A percentile compares a stretch with the other conserved stretches of the same genome.
Conservation (phyloP, 345 rosid species). For the Hypericum perforatum region DNA sequence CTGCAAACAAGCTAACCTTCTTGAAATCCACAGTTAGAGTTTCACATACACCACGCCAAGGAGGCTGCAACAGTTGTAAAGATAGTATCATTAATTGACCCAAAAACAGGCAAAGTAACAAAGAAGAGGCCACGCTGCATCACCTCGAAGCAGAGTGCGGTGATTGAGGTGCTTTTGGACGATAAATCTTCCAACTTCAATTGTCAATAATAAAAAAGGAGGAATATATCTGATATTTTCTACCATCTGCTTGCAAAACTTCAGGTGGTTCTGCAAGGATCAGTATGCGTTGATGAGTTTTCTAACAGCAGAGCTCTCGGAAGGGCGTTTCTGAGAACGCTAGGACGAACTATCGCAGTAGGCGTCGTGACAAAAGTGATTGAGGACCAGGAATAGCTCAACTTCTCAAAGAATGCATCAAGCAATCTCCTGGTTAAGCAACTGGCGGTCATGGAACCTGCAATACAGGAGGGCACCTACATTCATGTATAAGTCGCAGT, state of each 20-base stretch:
- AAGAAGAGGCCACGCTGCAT: conserved; percentile 82
- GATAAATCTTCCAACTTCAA: neutral
- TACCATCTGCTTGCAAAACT: conserved; percentile 3
- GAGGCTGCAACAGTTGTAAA: conserved; percentile 67
- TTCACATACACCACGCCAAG: conserved; percentile 78
- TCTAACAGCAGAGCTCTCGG: conserved; percentile 73
- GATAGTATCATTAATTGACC: conserved; percentile 57
- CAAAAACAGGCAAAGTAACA: conserved; percentile 73
- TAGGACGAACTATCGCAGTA: conserved; percentile 67
- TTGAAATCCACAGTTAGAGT: conserved; percentile 55
- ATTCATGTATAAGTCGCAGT: no score
- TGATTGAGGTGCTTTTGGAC: conserved; percentile 49
- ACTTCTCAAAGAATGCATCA: no score
- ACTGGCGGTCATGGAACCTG: no score
- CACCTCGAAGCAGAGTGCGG: conserved; percentile 64
- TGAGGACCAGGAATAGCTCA: conserved; percentile 19
- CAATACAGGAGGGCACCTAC: no score
- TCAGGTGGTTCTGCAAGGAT: conserved; percentile 50
- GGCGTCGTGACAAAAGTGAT: conserved; percentile 59
- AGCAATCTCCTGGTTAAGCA: no score
- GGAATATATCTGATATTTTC: conserved; percentile 4
- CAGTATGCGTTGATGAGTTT: conserved; percentile 64
- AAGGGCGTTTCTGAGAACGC: conserved; percentile 67
- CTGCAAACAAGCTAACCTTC: conserved; percentile 7
- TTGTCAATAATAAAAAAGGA: neutral